These are phyloP conservation scores for Polytrichum commune DNA, from an alignment of 225 moss, liverwort and hornwort genomes.

Conservation along the genomic window DNA sequence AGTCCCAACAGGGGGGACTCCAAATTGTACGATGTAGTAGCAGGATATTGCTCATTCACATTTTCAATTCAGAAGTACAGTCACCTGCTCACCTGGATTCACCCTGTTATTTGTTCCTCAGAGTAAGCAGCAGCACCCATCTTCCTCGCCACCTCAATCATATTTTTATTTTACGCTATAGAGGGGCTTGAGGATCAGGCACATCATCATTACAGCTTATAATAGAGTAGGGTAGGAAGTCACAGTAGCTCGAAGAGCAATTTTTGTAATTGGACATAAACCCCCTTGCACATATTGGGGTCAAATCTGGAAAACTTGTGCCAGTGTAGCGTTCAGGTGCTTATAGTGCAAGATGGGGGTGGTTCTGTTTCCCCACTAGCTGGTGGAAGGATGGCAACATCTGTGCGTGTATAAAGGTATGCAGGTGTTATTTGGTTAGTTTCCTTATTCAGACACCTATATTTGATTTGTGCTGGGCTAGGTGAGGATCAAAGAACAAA, in stretches of 20 bases:
- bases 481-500: too few relatives aligned
- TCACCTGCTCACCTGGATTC: neutral
- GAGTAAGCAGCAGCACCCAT: neutral
- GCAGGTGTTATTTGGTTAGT: too few relatives aligned
- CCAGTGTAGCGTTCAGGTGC: neutral
- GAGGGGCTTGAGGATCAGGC: conserved; percentile 9
- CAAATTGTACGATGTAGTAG: neutral
- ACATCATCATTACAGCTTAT: conserved; percentile 1
- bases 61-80: conserved; percentile 8
- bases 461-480: too few relatives aligned
- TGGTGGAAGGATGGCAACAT: too few relatives aligned
- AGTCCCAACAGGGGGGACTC: neutral
- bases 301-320: neutral
- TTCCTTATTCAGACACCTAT: too few relatives aligned
- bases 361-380: neutral
- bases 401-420: too few relatives aligned
- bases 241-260: conserved; percentile 13
- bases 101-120: conserved; percentile 4
- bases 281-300: neutral
- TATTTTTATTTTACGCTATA: neutral
- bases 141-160: neutral
- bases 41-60: neutral
- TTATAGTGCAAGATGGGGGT: neutral
- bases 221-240: conserved; percentile 1
- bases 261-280: conserved; percentile 12